Evolutionary conservation across 1,284 basidiomycete genomes (phyloP).

Genomic region (Bjerkandera adusta): DNA sequence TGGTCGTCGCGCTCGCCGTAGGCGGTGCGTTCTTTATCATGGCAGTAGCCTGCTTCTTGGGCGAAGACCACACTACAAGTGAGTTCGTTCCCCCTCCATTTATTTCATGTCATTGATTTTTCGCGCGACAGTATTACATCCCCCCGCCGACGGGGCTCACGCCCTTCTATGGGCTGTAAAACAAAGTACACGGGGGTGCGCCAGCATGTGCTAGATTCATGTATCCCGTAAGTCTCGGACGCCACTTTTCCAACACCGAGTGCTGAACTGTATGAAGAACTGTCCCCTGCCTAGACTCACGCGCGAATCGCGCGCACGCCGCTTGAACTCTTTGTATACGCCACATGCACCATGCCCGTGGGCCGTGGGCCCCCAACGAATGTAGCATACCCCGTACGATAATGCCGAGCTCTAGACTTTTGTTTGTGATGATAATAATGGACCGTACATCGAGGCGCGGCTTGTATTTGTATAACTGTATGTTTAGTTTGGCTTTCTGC

Average conservation of each 20-base stretch:
- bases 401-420: too few relatives aligned
- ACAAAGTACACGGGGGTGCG: slow-evolving; percentile 14
- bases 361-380: too few relatives aligned
- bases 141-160: slow-evolving; percentile 13
- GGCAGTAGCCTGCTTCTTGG: slow-evolving; percentile 23
- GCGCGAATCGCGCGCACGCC: too few relatives aligned
- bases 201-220: slow-evolving; percentile 5
- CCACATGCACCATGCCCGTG: too few relatives aligned
- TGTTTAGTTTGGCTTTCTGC: background rate
- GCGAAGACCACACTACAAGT: slow-evolving; percentile 27
- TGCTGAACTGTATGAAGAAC: too few relatives aligned
- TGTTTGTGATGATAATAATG: too few relatives aligned
- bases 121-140: slow-evolving; percentile 3
- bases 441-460: too few relatives aligned
- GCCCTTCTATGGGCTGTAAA: slow-evolving; percentile 16
- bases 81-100: slow-evolving; percentile 10
- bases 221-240: background rate
- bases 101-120: background rate
- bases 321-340: too few relatives aligned
- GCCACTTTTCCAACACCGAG: background rate
- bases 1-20: slow-evolving; percentile 25
- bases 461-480: background rate
- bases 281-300: too few relatives aligned
- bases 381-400: too few relatives aligned
- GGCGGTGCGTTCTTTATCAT: slow-evolving; percentile 26